Base-by-base conservation (phyloP, 768 basidiomycete species). In the Calocybe gangraenosa region DNA sequence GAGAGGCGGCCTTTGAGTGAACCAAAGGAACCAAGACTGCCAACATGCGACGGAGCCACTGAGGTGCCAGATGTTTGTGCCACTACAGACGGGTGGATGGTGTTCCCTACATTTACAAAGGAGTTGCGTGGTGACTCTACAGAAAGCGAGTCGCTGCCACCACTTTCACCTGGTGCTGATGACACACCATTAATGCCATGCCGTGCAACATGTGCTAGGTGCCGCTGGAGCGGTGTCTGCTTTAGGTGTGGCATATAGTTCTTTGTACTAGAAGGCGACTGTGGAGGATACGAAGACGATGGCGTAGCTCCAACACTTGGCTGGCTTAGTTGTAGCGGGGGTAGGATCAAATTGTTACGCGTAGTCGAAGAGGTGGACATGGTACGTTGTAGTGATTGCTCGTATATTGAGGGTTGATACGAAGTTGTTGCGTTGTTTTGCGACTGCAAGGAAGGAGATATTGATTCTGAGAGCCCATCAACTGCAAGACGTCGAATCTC, bases 101-200 rank as follows among this genome's bases (percentile, higher is more conserved):
- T 70, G 46, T 79, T 79, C 7, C 75, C 81, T 10, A 87, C 81
- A 48, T 87, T 87, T 44, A 88, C 80, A 60, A 86, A 75, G 8
- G 88, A 91, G 52, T 84, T 79, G 34, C 79, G 84, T 20, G 79
- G 83, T 1, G 88, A 90, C 53, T 78, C 81, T 13, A 69, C 71
- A 6, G 81, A 84, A 17, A 82, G 61, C 2, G 78, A 76, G 58
- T 84, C 83, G 48, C 73, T 75, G 1, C 72, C 78, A 3, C 67
- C 69, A 30, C 65, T 66, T 35, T 88, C 87, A 3, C 79, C 80
- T 30, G 86, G 87, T 6, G 84, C 84, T 1, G 85, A 87, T 20
- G 88, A 76, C 4, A 92, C 82, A 1, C 84, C 88, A 36, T 81
- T 84, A 63, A 92, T 84, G 8, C 90, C 90, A 57, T 92, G 87